Base-by-base conservation (phyloP, 2,329 filamentous ascomycete genomes). In the Penicillium decumbens region DNA sequence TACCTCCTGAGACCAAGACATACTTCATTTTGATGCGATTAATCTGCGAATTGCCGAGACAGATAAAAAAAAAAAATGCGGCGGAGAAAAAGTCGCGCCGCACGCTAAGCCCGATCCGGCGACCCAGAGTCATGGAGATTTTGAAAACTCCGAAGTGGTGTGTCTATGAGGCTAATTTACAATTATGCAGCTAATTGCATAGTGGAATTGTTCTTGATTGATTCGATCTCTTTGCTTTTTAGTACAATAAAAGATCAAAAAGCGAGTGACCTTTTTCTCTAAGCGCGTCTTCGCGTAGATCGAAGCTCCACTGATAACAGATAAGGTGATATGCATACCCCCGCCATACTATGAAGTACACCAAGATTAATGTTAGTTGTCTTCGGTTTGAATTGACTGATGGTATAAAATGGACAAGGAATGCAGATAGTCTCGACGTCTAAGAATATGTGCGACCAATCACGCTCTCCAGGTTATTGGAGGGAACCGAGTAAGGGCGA, bases 1-100 rank as follows among this genome's bases (percentile, higher is more conserved):
- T 72, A 87, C 85, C 87, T 79, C 87, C 87, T 61, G 85, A 88
- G 60, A 89, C 85, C 59, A 89, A 77, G 72, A 90, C 84, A 78
- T 89, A 89, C 76, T 89, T 88, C 86, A 89, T 90, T 65, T 75
- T 82, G 62, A 60, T 54, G 32, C 32, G 32, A 35, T 35, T 35
- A 15, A 35, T 35, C 32, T 35, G 18, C 15, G 32, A 35, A 20
- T 15, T 20, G 32, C 15, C 20, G 32, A 10, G 10, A 8, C 32
- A 35, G 32, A 35, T 20, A 35, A 47, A 47, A 47, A 47, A 47
- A 47, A 18, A 25, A 37, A 42, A 47, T 32, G 45, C 45, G 45
- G 45, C 41, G 45, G 41, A 27, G 15, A 35, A 3, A 18, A 37
- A 12, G 38, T 41, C 39, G 29, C 45, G 45, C 28, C 28, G 23